Conservation (phyloP, 371 early-diverging fungal species). For the Sporodiniella umbellata region DNA sequence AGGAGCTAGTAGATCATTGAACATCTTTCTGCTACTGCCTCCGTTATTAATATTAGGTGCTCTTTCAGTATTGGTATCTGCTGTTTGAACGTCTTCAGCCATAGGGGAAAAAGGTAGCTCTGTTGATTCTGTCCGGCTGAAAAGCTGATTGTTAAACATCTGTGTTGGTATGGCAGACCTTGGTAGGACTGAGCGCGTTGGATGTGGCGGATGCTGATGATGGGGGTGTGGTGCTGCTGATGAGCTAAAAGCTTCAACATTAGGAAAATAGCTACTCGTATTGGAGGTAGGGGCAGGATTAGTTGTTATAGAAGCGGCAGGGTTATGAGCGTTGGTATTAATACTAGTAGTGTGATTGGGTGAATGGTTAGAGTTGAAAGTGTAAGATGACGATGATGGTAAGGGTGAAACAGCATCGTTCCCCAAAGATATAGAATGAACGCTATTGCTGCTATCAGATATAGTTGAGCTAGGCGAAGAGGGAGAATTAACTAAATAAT, state of each 20-base stretch:
- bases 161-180: slow-evolving; percentile 9
- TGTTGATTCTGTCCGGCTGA: neutral
- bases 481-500: slow-evolving; percentile 27
- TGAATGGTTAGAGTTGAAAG: neutral
- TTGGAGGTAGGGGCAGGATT: neutral
- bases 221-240: neutral
- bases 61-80: neutral
- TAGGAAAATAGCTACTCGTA: slow-evolving; percentile 10
- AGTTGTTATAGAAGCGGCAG: neutral
- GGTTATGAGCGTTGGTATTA: neutral
- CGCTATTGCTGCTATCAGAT: slow-evolving; percentile 34
- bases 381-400: slow-evolving; percentile 3
- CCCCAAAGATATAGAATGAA: slow-evolving; percentile 14
- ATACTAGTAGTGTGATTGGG: neutral
- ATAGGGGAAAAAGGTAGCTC: slow-evolving; percentile 12
- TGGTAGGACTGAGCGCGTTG: slow-evolving; percentile 5
- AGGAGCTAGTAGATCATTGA: slow-evolving; percentile 18
- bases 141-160: neutral
- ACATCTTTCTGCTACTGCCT: slow-evolving; percentile 10
- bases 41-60: neutral
- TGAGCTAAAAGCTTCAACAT: neutral
- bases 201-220: slow-evolving; percentile 11
- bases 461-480: slow-evolving; percentile 36
- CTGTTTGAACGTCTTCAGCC: slow-evolving; percentile 12
- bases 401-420: slow-evolving; percentile 10